A percentile compares a stretch with the other conserved stretches of the same genome.
phyloP scores from a whole-genome alignment of 768 basidiomycete genomes.

The Scleroderma bovista region DNA sequence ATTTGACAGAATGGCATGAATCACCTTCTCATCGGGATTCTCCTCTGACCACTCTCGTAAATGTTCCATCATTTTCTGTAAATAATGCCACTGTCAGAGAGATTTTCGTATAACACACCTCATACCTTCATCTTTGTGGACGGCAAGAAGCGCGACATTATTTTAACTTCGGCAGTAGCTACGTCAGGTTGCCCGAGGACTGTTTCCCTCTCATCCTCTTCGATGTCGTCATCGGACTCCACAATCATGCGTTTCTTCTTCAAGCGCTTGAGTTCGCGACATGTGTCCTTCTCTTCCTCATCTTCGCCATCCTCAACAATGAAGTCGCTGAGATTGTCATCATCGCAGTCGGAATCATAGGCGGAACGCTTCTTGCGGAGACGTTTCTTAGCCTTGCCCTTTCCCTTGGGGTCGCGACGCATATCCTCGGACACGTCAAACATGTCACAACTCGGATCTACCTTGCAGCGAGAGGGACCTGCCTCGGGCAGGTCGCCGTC shows the following conservation, averaged over 20 bases:
- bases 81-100: neutral
- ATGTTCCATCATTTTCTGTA: conserved; percentile 55
- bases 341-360: conserved; percentile 31
- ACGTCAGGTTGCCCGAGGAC: conserved; percentile 33
- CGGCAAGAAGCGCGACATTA: conserved; percentile 53
- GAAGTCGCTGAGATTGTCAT: conserved; percentile 42
- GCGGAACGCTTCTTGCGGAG: conserved; percentile 18
- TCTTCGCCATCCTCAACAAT: conserved; percentile 53
- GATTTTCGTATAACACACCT: no score
- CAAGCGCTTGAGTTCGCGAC: conserved; percentile 32
- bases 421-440: conserved; percentile 18
- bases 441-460: conserved; percentile 30
- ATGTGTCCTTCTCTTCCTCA: conserved; percentile 47
- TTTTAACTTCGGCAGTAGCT: conserved; percentile 33
- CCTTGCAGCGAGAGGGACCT: conserved; percentile 6
- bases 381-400: conserved; percentile 23
- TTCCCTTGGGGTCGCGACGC: conserved; percentile 7
- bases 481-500: conserved; percentile 35
- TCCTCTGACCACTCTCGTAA: conserved; percentile 40
- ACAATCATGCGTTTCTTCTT: conserved; percentile 37
- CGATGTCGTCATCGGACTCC: conserved; percentile 41
- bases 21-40: conserved; percentile 59
- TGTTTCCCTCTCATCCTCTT: conserved; percentile 38
- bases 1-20: neutral
- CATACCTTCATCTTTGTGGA: conserved; percentile 72